A percentile compares a stretch with the other conserved stretches of the same genome.
Conservation (phyloP, 148 eudicot genomes). For the Silene conica region DNA sequence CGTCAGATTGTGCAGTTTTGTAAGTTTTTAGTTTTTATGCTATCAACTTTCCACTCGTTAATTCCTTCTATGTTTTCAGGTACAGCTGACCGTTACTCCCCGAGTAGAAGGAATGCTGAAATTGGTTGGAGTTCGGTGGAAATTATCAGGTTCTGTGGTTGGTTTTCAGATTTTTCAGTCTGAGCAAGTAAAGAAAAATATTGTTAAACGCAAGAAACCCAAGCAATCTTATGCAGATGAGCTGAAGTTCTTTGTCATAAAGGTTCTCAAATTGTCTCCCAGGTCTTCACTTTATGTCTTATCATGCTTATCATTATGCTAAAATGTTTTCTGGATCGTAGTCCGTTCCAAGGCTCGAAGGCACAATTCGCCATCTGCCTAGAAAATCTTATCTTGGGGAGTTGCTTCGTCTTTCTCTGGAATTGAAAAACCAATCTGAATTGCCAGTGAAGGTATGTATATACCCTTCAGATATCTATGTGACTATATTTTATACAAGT, state of each 20-base stretch:
- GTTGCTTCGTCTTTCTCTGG: slow-evolving; percentile 62
- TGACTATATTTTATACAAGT: neutral
- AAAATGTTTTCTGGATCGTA: slow-evolving; percentile 24
- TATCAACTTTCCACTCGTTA: slow-evolving; percentile 10
- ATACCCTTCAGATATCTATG: slow-evolving; percentile 1
- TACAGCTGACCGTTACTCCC: slow-evolving; percentile 69
- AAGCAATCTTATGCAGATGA: slow-evolving; percentile 39
- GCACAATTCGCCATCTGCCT: slow-evolving; percentile 58
- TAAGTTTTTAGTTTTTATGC: slow-evolving; percentile 1
- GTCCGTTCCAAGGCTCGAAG: slow-evolving; percentile 86
- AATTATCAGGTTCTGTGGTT: slow-evolving; percentile 76
- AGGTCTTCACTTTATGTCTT: neutral
- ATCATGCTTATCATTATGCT: slow-evolving; percentile 11
- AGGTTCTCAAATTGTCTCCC: slow-evolving; percentile 40
- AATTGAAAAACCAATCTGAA: slow-evolving; percentile 66
- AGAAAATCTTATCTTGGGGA: slow-evolving; percentile 76
- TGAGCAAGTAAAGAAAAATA: slow-evolving; percentile 47
- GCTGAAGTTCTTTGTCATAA: slow-evolving; percentile 72
- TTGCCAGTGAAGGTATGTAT: slow-evolving; percentile 64
- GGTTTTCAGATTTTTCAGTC: slow-evolving; percentile 65
- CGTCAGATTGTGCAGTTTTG: neutral
- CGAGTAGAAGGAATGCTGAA: slow-evolving; percentile 68
- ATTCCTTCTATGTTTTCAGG: slow-evolving; percentile 41
- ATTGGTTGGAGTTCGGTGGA: slow-evolving; percentile 91
- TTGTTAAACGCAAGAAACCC: slow-evolving; percentile 47